Evolutionary conservation across 768 basidiomycete species (phyloP).

Genomic region (Lactarius indigo): DNA sequence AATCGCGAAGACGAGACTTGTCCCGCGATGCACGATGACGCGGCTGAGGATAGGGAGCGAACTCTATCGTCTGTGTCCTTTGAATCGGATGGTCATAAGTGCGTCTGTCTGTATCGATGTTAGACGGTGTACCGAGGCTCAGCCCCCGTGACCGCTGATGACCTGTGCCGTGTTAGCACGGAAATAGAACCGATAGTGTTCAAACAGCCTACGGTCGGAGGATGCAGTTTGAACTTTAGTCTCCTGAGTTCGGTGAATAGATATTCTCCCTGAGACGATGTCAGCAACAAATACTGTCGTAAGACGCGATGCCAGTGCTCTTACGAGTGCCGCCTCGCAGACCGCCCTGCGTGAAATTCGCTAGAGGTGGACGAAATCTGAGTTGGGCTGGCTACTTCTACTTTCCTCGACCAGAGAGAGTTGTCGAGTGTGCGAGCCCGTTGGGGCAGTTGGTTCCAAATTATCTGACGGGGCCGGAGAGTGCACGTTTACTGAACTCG

Average conservation of each 20-base stretch:
- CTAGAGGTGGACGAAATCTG: not conserved
- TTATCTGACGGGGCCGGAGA: not conserved
- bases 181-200: not conserved
- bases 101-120: not conserved
- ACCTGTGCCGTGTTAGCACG: constrained; percentile 3
- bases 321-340: constrained; percentile 1
- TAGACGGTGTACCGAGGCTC: constrained; percentile 3
- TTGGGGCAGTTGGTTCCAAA: not conserved
- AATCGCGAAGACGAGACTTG: constrained; percentile 4
- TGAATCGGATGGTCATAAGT: constrained; percentile 28
- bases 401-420: constrained; percentile 1
- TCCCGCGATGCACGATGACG: constrained; percentile 28
- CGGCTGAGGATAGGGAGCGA: constrained; percentile 39
- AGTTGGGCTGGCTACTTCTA: not conserved
- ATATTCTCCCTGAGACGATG: not conserved
- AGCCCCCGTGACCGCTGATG: not conserved
- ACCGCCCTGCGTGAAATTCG: not conserved
- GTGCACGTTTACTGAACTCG: constrained; percentile 18
- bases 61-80: constrained; percentile 50
- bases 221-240: not conserved
- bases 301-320: not conserved
- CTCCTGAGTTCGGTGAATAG: not conserved
- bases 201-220: constrained; percentile 7
- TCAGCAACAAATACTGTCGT: constrained; percentile 1
- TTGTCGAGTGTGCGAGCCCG: not conserved